phyloP scores from a whole-genome alignment of 2,329 filamentous ascomycete genomes.

The Colletotrichum tanaceti region DNA sequence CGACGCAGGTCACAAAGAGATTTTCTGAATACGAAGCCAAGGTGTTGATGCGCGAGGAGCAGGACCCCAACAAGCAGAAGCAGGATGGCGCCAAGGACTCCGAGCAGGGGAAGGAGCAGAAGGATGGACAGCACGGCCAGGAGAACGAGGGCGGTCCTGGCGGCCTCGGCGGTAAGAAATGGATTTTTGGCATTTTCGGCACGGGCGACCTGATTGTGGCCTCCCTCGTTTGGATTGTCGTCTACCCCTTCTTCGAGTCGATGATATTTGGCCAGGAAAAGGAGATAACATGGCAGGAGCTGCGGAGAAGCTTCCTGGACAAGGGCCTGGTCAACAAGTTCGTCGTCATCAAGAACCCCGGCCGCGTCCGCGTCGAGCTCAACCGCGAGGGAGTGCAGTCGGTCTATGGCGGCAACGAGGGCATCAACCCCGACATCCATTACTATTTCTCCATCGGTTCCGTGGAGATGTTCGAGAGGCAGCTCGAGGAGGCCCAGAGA shows the following conservation, averaged over 20 bases:
- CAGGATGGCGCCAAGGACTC: slow-evolving; percentile 37
- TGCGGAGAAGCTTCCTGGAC: slow-evolving; percentile 91
- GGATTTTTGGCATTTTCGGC: slow-evolving; percentile 41
- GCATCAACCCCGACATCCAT: slow-evolving; percentile 73
- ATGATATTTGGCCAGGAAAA: slow-evolving; percentile 56
- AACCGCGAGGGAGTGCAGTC: slow-evolving; percentile 78
- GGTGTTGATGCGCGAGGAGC: slow-evolving; percentile 33
- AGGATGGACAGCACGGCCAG: slow-evolving; percentile 28
- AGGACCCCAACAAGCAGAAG: slow-evolving; percentile 35
- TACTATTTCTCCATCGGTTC: slow-evolving; percentile 98
- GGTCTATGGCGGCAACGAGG: slow-evolving; percentile 79
- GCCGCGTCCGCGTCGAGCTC: slow-evolving; percentile 81
- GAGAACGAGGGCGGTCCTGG: slow-evolving; percentile 35
- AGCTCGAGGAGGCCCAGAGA: slow-evolving; percentile 86
- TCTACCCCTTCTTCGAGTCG: slow-evolving; percentile 56
- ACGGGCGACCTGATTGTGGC: slow-evolving; percentile 60
- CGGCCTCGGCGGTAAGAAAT: slow-evolving; percentile 41
- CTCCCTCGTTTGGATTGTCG: slow-evolving; percentile 57
- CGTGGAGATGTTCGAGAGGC: slow-evolving; percentile 89
- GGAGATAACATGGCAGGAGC: slow-evolving; percentile 98
- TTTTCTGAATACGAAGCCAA: slow-evolving; percentile 44
- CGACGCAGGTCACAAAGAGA: slow-evolving; percentile 65
- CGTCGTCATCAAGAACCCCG: slow-evolving; percentile 75
- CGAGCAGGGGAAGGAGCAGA: slow-evolving; percentile 49
- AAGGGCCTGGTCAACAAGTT: slow-evolving; percentile 96